Base-by-base conservation (phyloP, 768 basidiomycete species). In the Suillus sp. region DNA sequence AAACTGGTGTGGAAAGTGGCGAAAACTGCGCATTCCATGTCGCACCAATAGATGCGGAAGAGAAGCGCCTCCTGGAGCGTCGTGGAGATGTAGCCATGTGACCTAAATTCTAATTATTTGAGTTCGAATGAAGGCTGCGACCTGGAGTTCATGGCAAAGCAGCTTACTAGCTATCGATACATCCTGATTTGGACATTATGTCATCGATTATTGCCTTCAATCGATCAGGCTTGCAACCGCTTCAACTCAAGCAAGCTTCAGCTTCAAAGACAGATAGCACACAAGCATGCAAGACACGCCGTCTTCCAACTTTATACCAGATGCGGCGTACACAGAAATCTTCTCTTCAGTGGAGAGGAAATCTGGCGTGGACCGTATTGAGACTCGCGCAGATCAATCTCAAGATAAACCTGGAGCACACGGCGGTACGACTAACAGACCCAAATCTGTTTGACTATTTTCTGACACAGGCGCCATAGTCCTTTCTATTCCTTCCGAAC, bases 21-120 rank as follows among this genome's bases (percentile, higher is more conserved):
- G 63, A 53, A 35, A 55, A 54, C 50, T 66, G 69, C 11, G 66
- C 40, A 30, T 66, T 62, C 74, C 75, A 74, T 18, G 72, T 54
- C 20, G 66, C 50, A 40, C 61, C 71, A 16, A 71, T 59, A 10
- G 74, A 77, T 16, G 71, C 61, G 18, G 68, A 74, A 22, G 74
- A 75, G 59, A 71, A 75, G 59, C 74, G 74, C 51, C 74, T 75
- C 59, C 67, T 71, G 55, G 75, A 67, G 48, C 72, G 74, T 66
- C 74, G 67, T 55, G 74, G 75, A 40, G 74, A 76, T 42, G 69
- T 62, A n/a, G 72, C 75, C 74, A 77, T 75, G 5, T 47, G 55
- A 11, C 2, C 51, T 25, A 18, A 16, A 32, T 42, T 53, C 7
- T 53, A 34, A 25, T 22, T 60, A 18, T 45, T 25, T 56, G 63